Evolutionary conservation across 495 filamentous ascomycete species (phyloP).

Genomic region (Aspergillus baeticus): DNA sequence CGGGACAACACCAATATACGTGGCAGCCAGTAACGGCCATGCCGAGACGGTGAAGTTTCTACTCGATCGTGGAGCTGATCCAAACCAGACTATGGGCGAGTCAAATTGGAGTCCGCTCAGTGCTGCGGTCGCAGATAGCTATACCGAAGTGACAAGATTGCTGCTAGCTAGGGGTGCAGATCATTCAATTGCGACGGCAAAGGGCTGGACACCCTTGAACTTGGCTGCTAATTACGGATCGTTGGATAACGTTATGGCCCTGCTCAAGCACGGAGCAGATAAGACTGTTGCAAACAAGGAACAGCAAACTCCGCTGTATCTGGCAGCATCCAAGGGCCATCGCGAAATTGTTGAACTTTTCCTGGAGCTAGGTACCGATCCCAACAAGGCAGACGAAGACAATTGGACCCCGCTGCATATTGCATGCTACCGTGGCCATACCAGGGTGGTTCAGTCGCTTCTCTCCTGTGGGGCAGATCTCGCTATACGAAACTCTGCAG

Average conservation of each 20-base stretch:
- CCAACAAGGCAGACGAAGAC: slow-evolving; percentile 4
- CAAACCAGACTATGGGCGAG: neutral
- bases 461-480: slow-evolving; percentile 3
- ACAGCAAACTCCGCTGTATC: slow-evolving; percentile 12
- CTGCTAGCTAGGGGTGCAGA: slow-evolving; percentile 17
- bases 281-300: neutral
- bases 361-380: slow-evolving; percentile 2
- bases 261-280: slow-evolving; percentile 11
- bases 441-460: slow-evolving; percentile 7
- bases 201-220: slow-evolving; percentile 15
- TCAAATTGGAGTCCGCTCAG: neutral
- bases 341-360: slow-evolving; percentile 13
- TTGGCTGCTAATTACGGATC: neutral
- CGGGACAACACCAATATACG: neutral
- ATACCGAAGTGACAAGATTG: slow-evolving; percentile 1
- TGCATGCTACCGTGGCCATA: slow-evolving; percentile 10
- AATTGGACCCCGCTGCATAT: slow-evolving; percentile 17
- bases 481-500: neutral
- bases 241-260: neutral
- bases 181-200: slow-evolving; percentile 1
- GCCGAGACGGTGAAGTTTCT: neutral
- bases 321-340: slow-evolving; percentile 14
- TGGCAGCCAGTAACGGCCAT: neutral
- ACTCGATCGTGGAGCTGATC: neutral
- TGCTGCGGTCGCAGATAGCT: neutral